Conservation (phyloP, 495 filamentous ascomycete genomes). For the Xanthoparmelia taractica region DNA sequence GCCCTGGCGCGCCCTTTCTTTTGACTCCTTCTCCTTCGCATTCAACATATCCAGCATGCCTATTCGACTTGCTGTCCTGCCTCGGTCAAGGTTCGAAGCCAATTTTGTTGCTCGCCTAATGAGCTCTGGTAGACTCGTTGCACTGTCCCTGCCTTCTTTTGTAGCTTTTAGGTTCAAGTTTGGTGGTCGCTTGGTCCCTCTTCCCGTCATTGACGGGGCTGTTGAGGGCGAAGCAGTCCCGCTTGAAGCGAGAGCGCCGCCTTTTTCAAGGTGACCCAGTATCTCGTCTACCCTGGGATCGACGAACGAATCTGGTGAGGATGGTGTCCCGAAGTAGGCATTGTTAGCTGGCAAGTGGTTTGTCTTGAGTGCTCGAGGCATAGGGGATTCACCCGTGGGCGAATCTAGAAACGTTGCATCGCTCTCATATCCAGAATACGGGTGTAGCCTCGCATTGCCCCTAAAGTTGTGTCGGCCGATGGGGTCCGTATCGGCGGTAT, state of each 20-base stretch:
- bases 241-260: conserved; percentile 34
- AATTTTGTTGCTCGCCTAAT: conserved; percentile 81
- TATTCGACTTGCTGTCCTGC: conserved; percentile 69
- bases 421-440: conserved; percentile 24
- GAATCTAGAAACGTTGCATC: conserved; percentile 23
- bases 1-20: conserved; percentile 19
- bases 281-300: conserved; percentile 28
- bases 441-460: conserved; percentile 22
- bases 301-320: conserved; percentile 20
- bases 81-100: conserved; percentile 80
- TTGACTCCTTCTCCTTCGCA: conserved; percentile 26
- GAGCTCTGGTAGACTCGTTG: conserved; percentile 85
- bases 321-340: conserved; percentile 14
- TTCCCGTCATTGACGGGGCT: conserved; percentile 31
- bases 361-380: conserved; percentile 11
- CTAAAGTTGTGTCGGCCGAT: conserved; percentile 25
- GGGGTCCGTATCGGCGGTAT: conserved; percentile 23
- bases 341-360: conserved; percentile 1
- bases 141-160: conserved; percentile 73
- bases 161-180: conserved; percentile 72
- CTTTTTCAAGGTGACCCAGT: conserved; percentile 31
- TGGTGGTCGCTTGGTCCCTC: conserved; percentile 55
- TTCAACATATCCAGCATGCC: conserved; percentile 40
- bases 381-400: conserved; percentile 15
- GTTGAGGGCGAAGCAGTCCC: conserved; percentile 34